Percentiles rank a stretch among this genome's conserved stretches.
Conservation (phyloP, 1,284 basidiomycete species). For the Volvariella volvacea region DNA sequence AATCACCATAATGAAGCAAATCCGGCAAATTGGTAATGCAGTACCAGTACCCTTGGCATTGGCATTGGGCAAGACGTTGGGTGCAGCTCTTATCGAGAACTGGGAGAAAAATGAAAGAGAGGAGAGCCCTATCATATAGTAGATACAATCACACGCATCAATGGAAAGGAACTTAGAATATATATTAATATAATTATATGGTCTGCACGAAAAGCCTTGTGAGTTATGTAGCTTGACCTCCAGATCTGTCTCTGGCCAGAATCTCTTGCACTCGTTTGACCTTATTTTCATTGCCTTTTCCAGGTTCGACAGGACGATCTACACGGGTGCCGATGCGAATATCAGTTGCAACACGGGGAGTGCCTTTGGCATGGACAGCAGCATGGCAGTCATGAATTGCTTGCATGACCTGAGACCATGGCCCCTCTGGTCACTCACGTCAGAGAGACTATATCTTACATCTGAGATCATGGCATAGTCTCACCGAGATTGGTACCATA, state of each 20-base stretch:
- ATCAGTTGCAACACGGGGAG: conserved; percentile 76
- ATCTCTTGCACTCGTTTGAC: conserved; percentile 77
- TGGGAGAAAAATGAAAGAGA: conserved; percentile 36
- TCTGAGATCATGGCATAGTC: conserved; percentile 10
- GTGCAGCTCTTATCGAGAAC: conserved; percentile 38
- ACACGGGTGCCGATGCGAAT: conserved; percentile 87
- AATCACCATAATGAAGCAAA: conserved; percentile 50
- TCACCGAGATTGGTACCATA: conserved; percentile 85
- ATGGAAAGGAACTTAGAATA: conserved; percentile 1
- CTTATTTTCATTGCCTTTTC: conserved; percentile 72
- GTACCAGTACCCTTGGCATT: conserved; percentile 57
- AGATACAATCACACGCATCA: no score
- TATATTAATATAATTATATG: background rate
- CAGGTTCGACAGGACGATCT: conserved; percentile 59
- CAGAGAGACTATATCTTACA: conserved; percentile 6
- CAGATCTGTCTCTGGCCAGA: conserved; percentile 34
- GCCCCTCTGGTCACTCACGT: conserved; percentile 53
- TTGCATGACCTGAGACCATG: conserved; percentile 75
- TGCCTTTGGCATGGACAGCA: conserved; percentile 77
- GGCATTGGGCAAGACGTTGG: conserved; percentile 58
- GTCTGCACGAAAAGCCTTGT: background rate
- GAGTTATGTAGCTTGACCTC: conserved; percentile 3
- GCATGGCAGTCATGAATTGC: conserved; percentile 85
- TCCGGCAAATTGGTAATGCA: conserved; percentile 70
- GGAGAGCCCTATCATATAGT: conserved; percentile 17